Evolutionary conservation across 2,329 filamentous ascomycete genomes (phyloP).

Genomic region (Pyricularia grisea): DNA sequence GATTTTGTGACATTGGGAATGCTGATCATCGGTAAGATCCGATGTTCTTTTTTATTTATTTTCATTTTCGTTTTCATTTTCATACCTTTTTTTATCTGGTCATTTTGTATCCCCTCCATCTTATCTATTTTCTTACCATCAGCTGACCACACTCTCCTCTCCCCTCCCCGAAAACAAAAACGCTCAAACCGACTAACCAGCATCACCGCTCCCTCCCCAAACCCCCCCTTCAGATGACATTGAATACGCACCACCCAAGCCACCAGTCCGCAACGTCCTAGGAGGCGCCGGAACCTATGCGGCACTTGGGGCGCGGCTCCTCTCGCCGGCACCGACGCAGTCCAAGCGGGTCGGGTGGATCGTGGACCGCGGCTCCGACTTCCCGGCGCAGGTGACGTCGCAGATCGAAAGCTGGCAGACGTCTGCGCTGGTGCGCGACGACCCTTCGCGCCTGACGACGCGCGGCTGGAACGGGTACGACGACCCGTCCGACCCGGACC

Average conservation of each 20-base stretch:
- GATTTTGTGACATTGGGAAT: slow-evolving; percentile 65
- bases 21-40: slow-evolving; percentile 58
- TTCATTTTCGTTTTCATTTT: no score
- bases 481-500: slow-evolving; percentile 45
- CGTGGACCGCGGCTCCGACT: slow-evolving; percentile 82
- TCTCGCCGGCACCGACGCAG: slow-evolving; percentile 54
- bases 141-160: neutral
- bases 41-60: slow-evolving; percentile 3
- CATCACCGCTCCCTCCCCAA: slow-evolving; percentile 1
- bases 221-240: slow-evolving; percentile 84
- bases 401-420: slow-evolving; percentile 70
- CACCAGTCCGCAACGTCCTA: slow-evolving; percentile 64
- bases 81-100: slow-evolving; percentile 5
- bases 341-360: slow-evolving; percentile 77
- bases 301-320: slow-evolving; percentile 78
- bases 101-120: neutral
- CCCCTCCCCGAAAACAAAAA: neutral
- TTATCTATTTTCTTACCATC: neutral
- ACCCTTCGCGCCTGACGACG: slow-evolving; percentile 65
- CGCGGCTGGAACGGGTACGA: slow-evolving; percentile 90
- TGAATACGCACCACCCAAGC: slow-evolving; percentile 64
- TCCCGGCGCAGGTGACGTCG: slow-evolving; percentile 55
- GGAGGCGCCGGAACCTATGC: slow-evolving; percentile 85
- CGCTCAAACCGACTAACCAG: slow-evolving; percentile 12
- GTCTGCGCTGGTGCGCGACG: slow-evolving; percentile 57